Conservation (phyloP, 139 green algal species). For the Mychonastes homosphaera region DNA sequence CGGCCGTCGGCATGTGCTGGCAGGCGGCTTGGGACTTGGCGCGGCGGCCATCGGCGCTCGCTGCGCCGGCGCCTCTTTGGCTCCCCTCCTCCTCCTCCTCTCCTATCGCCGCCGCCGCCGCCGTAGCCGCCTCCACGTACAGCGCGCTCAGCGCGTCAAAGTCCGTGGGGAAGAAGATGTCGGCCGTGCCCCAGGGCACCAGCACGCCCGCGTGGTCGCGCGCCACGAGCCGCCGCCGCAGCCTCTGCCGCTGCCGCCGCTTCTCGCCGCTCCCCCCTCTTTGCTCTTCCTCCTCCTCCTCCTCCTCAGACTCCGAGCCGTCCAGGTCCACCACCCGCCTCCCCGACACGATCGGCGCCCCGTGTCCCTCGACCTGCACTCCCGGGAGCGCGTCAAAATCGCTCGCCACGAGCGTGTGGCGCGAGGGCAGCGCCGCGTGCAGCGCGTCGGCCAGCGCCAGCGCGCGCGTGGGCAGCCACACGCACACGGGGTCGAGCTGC, state of each 20-base stretch:
- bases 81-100: neutral
- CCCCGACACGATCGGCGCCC: constrained; percentile 73
- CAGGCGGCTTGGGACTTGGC: constrained; percentile 1
- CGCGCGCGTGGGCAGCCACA: constrained; percentile 55
- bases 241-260: too few species aligned
- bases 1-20: constrained; percentile 8
- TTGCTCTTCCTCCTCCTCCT: too few species aligned
- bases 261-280: neutral
- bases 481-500: constrained; percentile 19
- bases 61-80: neutral
- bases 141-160: constrained; percentile 55
- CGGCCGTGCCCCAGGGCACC: constrained; percentile 42
- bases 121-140: constrained; percentile 28
- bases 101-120: neutral
- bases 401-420: constrained; percentile 59
- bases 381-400: constrained; percentile 82
- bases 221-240: neutral
- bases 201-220: constrained; percentile 35
- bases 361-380: constrained; percentile 45
- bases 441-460: constrained; percentile 61
- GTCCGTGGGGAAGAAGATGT: constrained; percentile 90
- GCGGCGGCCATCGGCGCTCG: neutral
- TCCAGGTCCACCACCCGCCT: too few species aligned
- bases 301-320: too few species aligned
- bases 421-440: constrained; percentile 43